Conservation (phyloP, 2,329 filamentous ascomycete genomes). For the Aspergillus viridinutans region DNA sequence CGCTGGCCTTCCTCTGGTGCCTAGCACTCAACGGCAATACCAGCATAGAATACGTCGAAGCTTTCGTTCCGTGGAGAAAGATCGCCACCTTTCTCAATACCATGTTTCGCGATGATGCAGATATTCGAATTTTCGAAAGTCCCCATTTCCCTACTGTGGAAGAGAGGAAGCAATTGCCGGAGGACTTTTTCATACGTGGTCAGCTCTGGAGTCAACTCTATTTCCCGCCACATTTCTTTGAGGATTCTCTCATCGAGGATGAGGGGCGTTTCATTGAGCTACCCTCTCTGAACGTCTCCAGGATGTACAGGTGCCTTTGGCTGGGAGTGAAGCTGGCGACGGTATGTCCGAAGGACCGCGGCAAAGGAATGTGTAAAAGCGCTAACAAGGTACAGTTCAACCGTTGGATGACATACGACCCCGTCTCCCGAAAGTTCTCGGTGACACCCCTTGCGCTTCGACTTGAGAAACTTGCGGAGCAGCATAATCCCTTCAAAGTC, state of each 20-base stretch:
- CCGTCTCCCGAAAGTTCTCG: constrained; percentile 25
- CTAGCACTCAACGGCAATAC: constrained; percentile 34
- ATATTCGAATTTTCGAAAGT: constrained; percentile 33
- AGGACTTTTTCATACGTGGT: constrained; percentile 57
- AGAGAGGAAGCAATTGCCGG: constrained; percentile 49
- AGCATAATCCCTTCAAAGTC: constrained; percentile 10
- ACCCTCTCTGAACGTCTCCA: constrained; percentile 44
- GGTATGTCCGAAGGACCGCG: constrained; percentile 27
- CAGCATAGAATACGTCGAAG: constrained; percentile 39
- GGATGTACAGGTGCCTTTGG: constrained; percentile 51
- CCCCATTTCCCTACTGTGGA: constrained; percentile 41
- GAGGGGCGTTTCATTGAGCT: constrained; percentile 52
- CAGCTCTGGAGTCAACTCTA: constrained; percentile 49
- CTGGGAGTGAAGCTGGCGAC: constrained; percentile 42
- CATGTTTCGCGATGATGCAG: constrained; percentile 40
- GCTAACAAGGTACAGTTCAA: constrained; percentile 25
- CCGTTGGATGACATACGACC: constrained; percentile 39
- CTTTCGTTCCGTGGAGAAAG: constrained; percentile 48
- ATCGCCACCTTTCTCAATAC: constrained; percentile 53
- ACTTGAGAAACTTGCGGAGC: constrained; percentile 15
- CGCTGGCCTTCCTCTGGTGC: constrained; percentile 50
- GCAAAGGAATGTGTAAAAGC: neutral
- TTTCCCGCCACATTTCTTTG: constrained; percentile 51
- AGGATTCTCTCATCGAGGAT: constrained; percentile 47
- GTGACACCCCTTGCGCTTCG: constrained; percentile 28